A percentile compares a stretch with the other conserved stretches of the same genome.
Conservation (phyloP, 2,329 filamentous ascomycete species). For the Trichoderma sp. region DNA sequence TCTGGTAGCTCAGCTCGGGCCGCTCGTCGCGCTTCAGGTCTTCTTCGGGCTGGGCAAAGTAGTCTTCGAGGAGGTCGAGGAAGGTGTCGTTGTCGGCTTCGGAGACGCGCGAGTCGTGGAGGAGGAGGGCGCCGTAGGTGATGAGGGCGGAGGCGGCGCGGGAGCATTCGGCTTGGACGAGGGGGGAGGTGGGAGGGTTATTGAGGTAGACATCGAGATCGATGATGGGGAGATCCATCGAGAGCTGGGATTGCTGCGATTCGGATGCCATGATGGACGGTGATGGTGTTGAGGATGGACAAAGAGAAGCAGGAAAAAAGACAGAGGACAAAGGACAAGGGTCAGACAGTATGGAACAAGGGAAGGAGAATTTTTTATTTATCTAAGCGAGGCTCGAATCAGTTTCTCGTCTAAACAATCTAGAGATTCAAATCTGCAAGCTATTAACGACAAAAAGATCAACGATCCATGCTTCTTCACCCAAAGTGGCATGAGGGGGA, state of each 20-base stretch:
- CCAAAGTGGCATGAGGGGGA: constrained; percentile 18
- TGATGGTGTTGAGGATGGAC: not conserved
- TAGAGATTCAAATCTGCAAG: not conserved
- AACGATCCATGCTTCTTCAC: not conserved
- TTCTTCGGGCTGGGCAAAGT: constrained; percentile 59
- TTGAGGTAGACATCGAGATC: constrained; percentile 60
- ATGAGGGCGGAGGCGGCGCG: constrained; percentile 59
- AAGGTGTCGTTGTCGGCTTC: constrained; percentile 58
- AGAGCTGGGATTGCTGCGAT: constrained; percentile 4
- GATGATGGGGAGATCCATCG: constrained; percentile 62
- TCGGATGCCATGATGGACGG: constrained; percentile 18
- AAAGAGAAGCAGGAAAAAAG: not conserved
- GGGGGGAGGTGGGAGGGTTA: constrained; percentile 45
- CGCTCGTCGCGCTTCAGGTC: constrained; percentile 54
- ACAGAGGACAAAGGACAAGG: not conserved
- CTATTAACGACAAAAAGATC: not conserved
- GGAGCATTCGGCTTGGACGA: constrained; percentile 53
- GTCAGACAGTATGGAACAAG: not conserved
- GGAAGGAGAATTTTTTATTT: not conserved
- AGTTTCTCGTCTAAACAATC: not conserved
- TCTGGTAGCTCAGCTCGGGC: constrained; percentile 60
- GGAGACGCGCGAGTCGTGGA: constrained; percentile 61
- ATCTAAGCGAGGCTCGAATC: constrained; percentile 5
- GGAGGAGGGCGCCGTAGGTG: constrained; percentile 60
- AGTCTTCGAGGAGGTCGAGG: constrained; percentile 64